Evolutionary conservation across 2,329 filamentous ascomycete species (phyloP).

Genomic region (Aureobasidium sp.): DNA sequence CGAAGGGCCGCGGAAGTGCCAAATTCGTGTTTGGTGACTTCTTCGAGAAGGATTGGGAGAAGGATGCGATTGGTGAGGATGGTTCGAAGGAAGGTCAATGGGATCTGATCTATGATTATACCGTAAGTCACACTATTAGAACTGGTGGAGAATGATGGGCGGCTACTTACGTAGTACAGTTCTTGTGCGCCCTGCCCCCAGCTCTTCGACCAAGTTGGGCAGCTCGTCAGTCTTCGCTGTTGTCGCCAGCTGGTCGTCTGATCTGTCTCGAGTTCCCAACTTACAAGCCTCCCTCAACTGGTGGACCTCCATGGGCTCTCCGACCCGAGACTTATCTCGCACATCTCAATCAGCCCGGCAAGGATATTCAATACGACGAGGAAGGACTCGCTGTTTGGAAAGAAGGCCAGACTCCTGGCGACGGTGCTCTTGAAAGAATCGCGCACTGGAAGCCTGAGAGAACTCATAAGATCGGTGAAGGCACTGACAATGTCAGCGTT

Average conservation of each 20-base stretch:
- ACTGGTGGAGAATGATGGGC: background rate
- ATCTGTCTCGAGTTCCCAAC: conserved; percentile 83
- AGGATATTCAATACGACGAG: conserved; percentile 68
- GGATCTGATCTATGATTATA: conserved; percentile 73
- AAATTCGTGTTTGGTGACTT: conserved; percentile 72
- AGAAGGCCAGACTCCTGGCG: conserved; percentile 46
- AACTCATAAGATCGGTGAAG: conserved; percentile 62
- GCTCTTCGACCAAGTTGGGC: conserved; percentile 65
- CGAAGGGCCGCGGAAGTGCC: conserved; percentile 55
- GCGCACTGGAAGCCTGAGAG: conserved; percentile 62
- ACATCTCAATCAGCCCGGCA: conserved; percentile 75
- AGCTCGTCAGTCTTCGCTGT: conserved; percentile 58
- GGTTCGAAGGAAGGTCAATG: conserved; percentile 47
- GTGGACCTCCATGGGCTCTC: conserved; percentile 79
- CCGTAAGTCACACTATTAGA: conserved; percentile 46
- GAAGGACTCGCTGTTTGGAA: conserved; percentile 48
- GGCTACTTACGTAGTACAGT: conserved; percentile 43
- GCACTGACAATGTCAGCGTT: conserved; percentile 54
- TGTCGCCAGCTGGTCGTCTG: conserved; percentile 58
- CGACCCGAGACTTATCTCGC: conserved; percentile 75
- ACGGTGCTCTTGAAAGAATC: conserved; percentile 46
- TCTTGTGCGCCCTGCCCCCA: conserved; percentile 66
- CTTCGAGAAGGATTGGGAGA: conserved; percentile 66
- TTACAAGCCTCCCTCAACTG: conserved; percentile 68
- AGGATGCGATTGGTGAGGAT: conserved; percentile 40